Evolutionary conservation across 129 eudicot genomes (phyloP).

Genomic region (Lonicera japonica): DNA sequence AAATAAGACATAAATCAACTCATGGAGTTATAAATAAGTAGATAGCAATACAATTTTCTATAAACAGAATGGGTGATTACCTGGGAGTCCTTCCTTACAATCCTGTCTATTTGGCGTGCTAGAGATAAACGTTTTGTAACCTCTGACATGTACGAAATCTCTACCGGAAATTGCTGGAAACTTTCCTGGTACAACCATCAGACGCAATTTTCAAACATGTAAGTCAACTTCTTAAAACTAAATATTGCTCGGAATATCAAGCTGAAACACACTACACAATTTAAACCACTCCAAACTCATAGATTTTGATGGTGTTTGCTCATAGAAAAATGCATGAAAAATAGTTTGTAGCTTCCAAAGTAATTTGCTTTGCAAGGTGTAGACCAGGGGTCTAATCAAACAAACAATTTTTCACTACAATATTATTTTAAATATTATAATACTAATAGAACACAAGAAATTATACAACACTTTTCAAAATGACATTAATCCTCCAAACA

Average conservation of each 20-base stretch:
- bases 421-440: no score
- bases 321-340: no score
- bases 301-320: no score
- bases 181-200: constrained; percentile 53
- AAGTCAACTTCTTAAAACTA: constrained; percentile 2
- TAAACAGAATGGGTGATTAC: constrained; percentile 19
- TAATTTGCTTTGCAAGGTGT: no score
- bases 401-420: no score
- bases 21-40: neutral
- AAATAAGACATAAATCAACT: neutral
- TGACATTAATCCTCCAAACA: no score
- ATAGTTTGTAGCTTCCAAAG: no score
- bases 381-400: no score
- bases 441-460: no score
- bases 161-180: constrained; percentile 74
- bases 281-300: neutral
- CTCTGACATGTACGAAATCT: constrained; percentile 87
- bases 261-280: neutral
- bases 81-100: constrained; percentile 76
- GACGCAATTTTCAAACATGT: constrained; percentile 9
- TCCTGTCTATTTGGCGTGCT: constrained; percentile 87
- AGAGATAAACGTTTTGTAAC: constrained; percentile 68
- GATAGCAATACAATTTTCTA: constrained; percentile 1
- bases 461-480: no score
- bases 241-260: constrained; percentile 6